A percentile compares a stretch with the other conserved stretches of the same genome.
phyloP scores from a whole-genome alignment of 371 early-diverging fungal genomes.

The Funneliformis caledonium region DNA sequence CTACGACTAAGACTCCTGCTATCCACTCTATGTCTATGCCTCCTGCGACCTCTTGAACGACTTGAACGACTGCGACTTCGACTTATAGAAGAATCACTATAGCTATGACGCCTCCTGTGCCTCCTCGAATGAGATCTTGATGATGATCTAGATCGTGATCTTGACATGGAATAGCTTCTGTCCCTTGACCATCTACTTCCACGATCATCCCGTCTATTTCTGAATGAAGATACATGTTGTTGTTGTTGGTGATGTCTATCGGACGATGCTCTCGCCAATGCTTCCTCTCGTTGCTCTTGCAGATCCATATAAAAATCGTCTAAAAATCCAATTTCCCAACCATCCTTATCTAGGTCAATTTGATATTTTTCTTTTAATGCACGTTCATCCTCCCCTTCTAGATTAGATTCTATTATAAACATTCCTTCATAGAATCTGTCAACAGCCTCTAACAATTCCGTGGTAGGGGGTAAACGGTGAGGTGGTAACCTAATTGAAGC shows the following conservation, averaged over 20 bases:
- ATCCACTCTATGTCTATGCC: constrained; percentile 22
- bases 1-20: constrained; percentile 32
- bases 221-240: not conserved
- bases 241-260: constrained; percentile 24
- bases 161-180: constrained; percentile 36
- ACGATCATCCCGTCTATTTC: constrained; percentile 27
- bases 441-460: constrained; percentile 48
- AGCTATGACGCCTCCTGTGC: constrained; percentile 6
- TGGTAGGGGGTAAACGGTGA: constrained; percentile 44
- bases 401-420: constrained; percentile 40
- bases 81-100: constrained; percentile 28
- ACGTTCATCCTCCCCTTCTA: constrained; percentile 32
- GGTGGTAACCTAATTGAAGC: constrained; percentile 46
- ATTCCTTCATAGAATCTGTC: constrained; percentile 57
- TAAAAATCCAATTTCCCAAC: constrained; percentile 64
- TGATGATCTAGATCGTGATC: constrained; percentile 28
- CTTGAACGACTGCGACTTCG: constrained; percentile 33
- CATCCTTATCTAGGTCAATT: constrained; percentile 53
- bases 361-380: constrained; percentile 46
- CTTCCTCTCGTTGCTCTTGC: constrained; percentile 23
- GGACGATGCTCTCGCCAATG: constrained; percentile 21
- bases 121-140: constrained; percentile 20
- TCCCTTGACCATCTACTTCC: constrained; percentile 22
- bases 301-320: constrained; percentile 50
- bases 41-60: constrained; percentile 33